Evolutionary conservation across 192 early-diverging fungal genomes (phyloP).

Genomic region (Entomortierella lignicola): DNA sequence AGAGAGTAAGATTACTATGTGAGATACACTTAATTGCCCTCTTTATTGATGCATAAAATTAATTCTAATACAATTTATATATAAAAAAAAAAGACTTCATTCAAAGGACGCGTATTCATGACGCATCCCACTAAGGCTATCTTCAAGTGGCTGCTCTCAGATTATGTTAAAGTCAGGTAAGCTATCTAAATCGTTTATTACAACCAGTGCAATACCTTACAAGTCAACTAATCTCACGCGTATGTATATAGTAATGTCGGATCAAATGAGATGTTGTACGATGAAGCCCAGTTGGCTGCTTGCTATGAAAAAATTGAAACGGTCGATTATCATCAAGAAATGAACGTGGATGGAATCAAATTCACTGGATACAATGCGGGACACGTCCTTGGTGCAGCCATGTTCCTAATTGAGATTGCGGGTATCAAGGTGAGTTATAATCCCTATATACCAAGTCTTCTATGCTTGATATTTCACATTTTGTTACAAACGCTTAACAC

Average conservation of each 20-base stretch:
- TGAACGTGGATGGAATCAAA: slow-evolving; percentile 94
- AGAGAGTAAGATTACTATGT: slow-evolving; percentile 70
- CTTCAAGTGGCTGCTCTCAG: slow-evolving; percentile 94
- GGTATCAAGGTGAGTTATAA: slow-evolving; percentile 80
- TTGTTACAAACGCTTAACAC: too few species aligned
- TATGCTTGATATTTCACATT: too few species aligned
- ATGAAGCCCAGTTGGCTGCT: slow-evolving; percentile 85
- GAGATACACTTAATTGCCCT: neutral
- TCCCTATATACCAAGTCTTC: too few species aligned
- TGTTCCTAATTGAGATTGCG: slow-evolving; percentile 94
- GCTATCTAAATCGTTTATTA: too few species aligned
- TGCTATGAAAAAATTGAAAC: slow-evolving; percentile 93
- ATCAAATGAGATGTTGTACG: slow-evolving; percentile 87
- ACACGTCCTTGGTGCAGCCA: slow-evolving; percentile 97
- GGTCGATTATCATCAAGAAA: slow-evolving; percentile 95
- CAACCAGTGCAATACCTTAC: too few species aligned
- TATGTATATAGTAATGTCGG: slow-evolving; percentile 65
- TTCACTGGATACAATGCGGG: slow-evolving; percentile 98
- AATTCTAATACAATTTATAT: too few species aligned
- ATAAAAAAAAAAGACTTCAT: slow-evolving; percentile 75
- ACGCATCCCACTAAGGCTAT: slow-evolving; percentile 99
- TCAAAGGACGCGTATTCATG: slow-evolving; percentile 98
- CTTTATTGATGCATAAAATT: too few species aligned
- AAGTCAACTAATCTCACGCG: neutral
- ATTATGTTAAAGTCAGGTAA: slow-evolving; percentile 93